phyloP scores from a whole-genome alignment of 2,329 filamentous ascomycete genomes.

The Phoma sp. region DNA sequence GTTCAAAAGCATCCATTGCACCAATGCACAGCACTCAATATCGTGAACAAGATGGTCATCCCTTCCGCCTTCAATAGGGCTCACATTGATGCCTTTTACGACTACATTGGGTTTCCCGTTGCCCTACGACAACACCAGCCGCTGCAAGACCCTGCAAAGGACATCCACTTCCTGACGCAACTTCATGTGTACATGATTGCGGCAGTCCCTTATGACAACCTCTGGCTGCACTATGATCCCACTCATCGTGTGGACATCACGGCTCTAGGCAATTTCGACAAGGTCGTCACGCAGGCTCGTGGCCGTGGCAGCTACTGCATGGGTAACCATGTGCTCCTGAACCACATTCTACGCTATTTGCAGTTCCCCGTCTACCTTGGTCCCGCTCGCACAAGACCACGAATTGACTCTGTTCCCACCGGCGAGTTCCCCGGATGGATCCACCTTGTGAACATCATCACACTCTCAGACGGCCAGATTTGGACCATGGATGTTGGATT shows the following conservation, averaged over 20 bases:
- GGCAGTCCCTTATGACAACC: constrained; percentile 63
- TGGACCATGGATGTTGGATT: constrained; percentile 69
- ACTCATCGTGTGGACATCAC: constrained; percentile 48
- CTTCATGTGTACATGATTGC: constrained; percentile 57
- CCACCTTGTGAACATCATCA: constrained; percentile 68
- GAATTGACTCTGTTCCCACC: constrained; percentile 38
- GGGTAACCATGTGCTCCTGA: constrained; percentile 63
- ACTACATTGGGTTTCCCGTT: constrained; percentile 38
- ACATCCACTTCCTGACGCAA: constrained; percentile 48
- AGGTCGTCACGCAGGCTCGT: constrained; percentile 53
- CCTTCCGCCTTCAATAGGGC: constrained; percentile 30
- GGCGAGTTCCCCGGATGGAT: constrained; percentile 59
- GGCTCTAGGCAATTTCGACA: constrained; percentile 56
- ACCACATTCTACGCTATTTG: constrained; percentile 58
- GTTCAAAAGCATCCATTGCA: background rate
- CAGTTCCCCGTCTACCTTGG: constrained; percentile 62
- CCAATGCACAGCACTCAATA: background rate
- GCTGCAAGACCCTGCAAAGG: constrained; percentile 10
- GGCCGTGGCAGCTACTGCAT: constrained; percentile 66
- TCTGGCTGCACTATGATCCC: constrained; percentile 58
- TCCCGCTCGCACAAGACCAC: constrained; percentile 55
- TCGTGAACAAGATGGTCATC: constrained; percentile 2
- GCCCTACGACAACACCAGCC: constrained; percentile 15
- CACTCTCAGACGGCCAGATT: constrained; percentile 55
- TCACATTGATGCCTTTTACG: constrained; percentile 43